Conservation (phyloP, 2,329 filamentous ascomycete genomes). For the Aspergillus aculeatus region DNA sequence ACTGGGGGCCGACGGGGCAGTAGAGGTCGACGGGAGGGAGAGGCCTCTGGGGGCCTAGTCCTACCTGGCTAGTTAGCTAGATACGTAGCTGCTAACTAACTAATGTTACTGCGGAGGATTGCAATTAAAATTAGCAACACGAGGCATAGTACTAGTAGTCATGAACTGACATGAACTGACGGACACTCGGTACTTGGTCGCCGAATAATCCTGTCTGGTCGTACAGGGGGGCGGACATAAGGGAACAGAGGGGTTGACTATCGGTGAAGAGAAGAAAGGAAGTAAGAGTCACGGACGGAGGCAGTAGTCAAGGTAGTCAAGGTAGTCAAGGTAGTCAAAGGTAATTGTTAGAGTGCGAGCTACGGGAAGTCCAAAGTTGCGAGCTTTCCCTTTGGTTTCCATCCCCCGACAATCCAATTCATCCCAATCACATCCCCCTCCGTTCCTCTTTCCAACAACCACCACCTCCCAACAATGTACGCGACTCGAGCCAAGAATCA, state of each 20-base stretch:
- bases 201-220: neutral
- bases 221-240: neutral
- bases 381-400: neutral
- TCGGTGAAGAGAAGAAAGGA: neutral
- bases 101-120: neutral
- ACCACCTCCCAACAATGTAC: neutral
- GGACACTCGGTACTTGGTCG: neutral
- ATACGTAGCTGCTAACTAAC: no score
- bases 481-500: neutral
- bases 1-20: neutral
- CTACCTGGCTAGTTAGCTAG: neutral
- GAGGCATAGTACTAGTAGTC: neutral
- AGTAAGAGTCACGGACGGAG: no score
- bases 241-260: neutral
- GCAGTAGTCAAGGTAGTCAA: no score
- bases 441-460: neutral
- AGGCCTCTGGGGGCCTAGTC: neutral
- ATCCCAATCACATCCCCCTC: neutral
- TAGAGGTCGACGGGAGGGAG: no score
- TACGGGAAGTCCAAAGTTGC: no score
- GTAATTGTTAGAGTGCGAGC: no score
- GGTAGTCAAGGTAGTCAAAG: no score
- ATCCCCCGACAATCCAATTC: neutral
- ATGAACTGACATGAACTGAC: neutral
- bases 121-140: neutral